phyloP scores from a whole-genome alignment of 768 basidiomycete species.

The Mycena haematopus region DNA sequence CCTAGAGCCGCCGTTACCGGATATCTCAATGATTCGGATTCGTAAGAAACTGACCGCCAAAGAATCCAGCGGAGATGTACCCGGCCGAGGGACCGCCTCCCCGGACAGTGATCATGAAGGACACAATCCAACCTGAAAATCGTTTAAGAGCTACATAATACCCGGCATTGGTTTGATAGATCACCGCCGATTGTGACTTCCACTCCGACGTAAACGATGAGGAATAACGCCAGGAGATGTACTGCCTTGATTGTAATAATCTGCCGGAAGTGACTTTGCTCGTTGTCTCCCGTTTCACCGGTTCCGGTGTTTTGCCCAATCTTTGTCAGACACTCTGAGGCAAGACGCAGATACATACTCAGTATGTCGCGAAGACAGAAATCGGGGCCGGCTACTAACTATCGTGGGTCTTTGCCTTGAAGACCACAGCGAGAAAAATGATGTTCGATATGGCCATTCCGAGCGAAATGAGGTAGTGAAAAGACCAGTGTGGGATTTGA shows the following conservation, averaged over 20 bases:
- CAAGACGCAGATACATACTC: too few species aligned
- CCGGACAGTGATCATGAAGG: slow-evolving; percentile 52
- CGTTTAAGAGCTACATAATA: neutral
- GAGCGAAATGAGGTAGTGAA: slow-evolving; percentile 65
- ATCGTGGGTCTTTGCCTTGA: slow-evolving; percentile 56
- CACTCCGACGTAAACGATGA: slow-evolving; percentile 54
- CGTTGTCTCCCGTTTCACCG: slow-evolving; percentile 29
- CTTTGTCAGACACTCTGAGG: slow-evolving; percentile 20
- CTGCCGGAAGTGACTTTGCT: slow-evolving; percentile 49
- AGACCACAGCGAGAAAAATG: slow-evolving; percentile 35
- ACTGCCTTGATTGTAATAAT: slow-evolving; percentile 49
- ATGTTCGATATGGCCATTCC: slow-evolving; percentile 54
- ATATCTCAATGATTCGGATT: too few species aligned
- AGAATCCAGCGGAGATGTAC: slow-evolving; percentile 58
- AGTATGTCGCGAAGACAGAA: neutral
- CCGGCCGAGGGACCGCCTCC: slow-evolving; percentile 54
- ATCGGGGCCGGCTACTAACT: slow-evolving; percentile 42
- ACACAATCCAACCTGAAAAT: slow-evolving; percentile 57
- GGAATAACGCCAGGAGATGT: slow-evolving; percentile 52
- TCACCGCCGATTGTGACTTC: slow-evolving; percentile 59
- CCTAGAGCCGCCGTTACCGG: too few species aligned
- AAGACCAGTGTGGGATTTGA: slow-evolving; percentile 57
- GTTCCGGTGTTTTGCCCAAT: slow-evolving; percentile 28
- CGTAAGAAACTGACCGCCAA: slow-evolving; percentile 27
- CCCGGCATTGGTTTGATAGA: too few species aligned